These are phyloP conservation scores for Auricularia sp. DNA, from an alignment of 768 basidiomycete genomes.

Conservation along the genomic window DNA sequence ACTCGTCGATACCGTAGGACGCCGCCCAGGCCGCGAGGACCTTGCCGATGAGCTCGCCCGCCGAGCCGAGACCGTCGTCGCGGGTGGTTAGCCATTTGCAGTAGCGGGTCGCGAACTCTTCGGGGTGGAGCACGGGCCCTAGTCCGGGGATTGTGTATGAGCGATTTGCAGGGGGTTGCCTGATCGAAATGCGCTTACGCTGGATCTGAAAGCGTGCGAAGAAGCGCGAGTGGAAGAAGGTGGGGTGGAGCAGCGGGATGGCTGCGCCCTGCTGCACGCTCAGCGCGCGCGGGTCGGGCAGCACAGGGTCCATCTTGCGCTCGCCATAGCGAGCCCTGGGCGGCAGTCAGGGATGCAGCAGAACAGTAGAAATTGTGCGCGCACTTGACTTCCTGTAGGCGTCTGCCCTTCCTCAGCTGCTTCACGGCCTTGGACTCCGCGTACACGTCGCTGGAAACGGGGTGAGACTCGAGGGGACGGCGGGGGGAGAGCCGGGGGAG, in stretches of 20 bases:
- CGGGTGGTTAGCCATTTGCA: constrained; percentile 50
- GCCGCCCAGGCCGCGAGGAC: constrained; percentile 81
- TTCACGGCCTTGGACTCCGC: constrained; percentile 88
- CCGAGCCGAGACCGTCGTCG: constrained; percentile 42
- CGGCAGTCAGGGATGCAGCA: constrained; percentile 6
- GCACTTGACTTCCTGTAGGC: constrained; percentile 77
- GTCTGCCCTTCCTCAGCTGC: constrained; percentile 65
- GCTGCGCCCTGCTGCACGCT: constrained; percentile 28
- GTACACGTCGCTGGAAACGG: constrained; percentile 66
- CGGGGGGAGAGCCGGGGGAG: not conserved
- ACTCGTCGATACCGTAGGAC: constrained; percentile 80
- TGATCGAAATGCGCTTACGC: constrained; percentile 37
- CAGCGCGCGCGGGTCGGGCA: constrained; percentile 22
- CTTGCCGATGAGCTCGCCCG: constrained; percentile 69
- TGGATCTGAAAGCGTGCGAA: constrained; percentile 80
- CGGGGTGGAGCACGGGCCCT: constrained; percentile 82
- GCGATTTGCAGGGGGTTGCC: not conserved
- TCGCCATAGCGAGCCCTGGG: constrained; percentile 27
- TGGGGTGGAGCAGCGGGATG: constrained; percentile 62
- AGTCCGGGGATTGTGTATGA: constrained; percentile 10
- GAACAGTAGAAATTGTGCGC: constrained; percentile 20
- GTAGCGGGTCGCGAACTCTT: constrained; percentile 70
- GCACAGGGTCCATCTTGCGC: constrained; percentile 43
- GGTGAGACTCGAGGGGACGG: not conserved
- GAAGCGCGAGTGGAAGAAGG: constrained; percentile 80